Conservation (phyloP, 306 rosid genomes). For the Cyamopsis tetragonoloba region DNA sequence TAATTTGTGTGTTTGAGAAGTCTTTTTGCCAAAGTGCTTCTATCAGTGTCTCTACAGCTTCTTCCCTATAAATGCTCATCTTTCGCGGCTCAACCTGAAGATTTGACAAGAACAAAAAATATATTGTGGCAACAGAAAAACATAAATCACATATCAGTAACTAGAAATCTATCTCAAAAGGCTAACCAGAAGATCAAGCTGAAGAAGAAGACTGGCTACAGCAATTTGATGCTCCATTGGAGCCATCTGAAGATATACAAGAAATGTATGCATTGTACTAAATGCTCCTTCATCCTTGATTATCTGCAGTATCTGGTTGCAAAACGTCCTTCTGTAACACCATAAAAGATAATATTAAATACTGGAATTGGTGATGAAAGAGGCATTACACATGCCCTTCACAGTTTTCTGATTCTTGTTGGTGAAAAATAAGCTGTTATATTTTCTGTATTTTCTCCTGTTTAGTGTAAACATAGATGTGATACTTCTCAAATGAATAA, state of each 20-base stretch:
- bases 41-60: slow-evolving; percentile 69
- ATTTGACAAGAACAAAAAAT: slow-evolving; percentile 16
- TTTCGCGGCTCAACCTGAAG: slow-evolving; percentile 78
- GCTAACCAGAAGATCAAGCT: slow-evolving; percentile 92
- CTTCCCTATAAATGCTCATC: slow-evolving; percentile 97
- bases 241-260: slow-evolving; percentile 89
- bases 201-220: slow-evolving; percentile 82
- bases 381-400: not conserved
- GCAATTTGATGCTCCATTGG: slow-evolving; percentile 79
- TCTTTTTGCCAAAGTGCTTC: slow-evolving; percentile 76
- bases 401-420: not conserved
- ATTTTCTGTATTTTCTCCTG: slow-evolving; percentile 7
- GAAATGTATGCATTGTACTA: slow-evolving; percentile 87
- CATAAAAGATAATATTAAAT: slow-evolving; percentile 1
- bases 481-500: slow-evolving; percentile 4
- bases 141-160: not conserved
- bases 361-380: not conserved
- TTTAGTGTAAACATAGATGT: slow-evolving; percentile 5
- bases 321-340: slow-evolving; percentile 56
- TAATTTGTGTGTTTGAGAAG: slow-evolving; percentile 55
- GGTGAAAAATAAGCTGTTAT: not conserved
- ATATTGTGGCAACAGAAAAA: not conserved
- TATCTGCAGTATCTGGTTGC: slow-evolving; percentile 67
- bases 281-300: slow-evolving; percentile 87
- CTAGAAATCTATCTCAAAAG: slow-evolving; percentile 7